Percentiles rank a stretch among this genome's conserved stretches.
Evolutionary conservation across 208 protist genomes (phyloP).

Genomic region (Acanthamoeba divionensis): DNA sequence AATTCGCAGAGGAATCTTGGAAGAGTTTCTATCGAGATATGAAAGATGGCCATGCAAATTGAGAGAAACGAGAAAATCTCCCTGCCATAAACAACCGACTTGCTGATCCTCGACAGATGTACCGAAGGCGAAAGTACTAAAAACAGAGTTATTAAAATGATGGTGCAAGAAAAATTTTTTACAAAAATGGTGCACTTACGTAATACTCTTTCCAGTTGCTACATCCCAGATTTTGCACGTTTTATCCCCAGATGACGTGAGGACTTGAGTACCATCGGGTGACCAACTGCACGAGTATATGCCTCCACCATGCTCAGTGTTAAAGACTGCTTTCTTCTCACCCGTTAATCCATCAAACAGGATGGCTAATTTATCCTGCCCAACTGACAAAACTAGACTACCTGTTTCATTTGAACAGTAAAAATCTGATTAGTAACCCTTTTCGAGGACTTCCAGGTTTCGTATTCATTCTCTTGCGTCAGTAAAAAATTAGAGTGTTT

Average conservation of each 20-base stretch:
- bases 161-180: not conserved
- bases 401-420: too few relatives aligned
- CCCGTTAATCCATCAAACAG: slow-evolving; percentile 79
- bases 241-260: slow-evolving; percentile 81
- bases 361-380: slow-evolving; percentile 71
- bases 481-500: too few relatives aligned
- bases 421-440: too few relatives aligned
- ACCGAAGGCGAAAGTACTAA: slow-evolving; percentile 63
- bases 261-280: slow-evolving; percentile 65
- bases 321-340: slow-evolving; percentile 50
- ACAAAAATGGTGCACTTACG: not conserved
- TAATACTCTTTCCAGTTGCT: not conserved
- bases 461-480: too few relatives aligned
- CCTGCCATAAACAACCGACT: slow-evolving; percentile 80
- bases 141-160: not conserved
- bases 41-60: slow-evolving; percentile 77
- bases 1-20: slow-evolving; percentile 52
- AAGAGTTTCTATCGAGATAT: slow-evolving; percentile 73
- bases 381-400: slow-evolving; percentile 51
- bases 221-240: slow-evolving; percentile 82
- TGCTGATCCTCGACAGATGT: slow-evolving; percentile 76
- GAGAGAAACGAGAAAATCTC: slow-evolving; percentile 74
- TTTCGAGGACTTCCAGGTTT: too few relatives aligned
- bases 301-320: slow-evolving; percentile 66
- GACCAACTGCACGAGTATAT: slow-evolving; percentile 72